Base-by-base conservation (phyloP, 1,139 yeast species). In the Ogataea hybrid region DNA sequence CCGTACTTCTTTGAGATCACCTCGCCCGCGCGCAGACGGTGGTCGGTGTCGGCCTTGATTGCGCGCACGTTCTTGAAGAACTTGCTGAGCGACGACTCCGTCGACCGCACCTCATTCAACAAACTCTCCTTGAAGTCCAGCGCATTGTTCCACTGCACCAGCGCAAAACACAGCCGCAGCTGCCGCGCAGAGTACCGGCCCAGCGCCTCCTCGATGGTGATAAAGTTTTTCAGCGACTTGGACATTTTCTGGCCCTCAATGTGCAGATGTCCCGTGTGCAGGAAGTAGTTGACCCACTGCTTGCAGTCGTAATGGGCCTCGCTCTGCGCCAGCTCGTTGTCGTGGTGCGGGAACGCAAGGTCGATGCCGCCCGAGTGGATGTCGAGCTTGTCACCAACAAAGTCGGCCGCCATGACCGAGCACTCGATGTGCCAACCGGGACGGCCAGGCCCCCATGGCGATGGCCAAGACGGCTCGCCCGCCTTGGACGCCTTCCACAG, bases 341-440 rank as follows among this genome's bases (percentile, higher is more conserved):
- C 99, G 66, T 92, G 99, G 63, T 92, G 99, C n/a, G 99, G 99
- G 71, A 92, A 94, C 23, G 97, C 96, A 58, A 92, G 75, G 66
- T 92, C 99, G 47, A 92, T 80, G 51, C 98, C 99, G 44, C 99
- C 98, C 17, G 96, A 83, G 63, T 92, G 99, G 53, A 92, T 88
- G 65, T 92, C 99, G 75, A 94, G 84, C 44, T 75, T 74, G 27
- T 77, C 67, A 1, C 97, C 97, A 32, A 86, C 73, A 36, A 89
- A 76, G 56, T 89, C 96, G 41, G 92, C 77, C 1, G 98, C 98
- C 99, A 92, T 92, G 12, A 92, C 98, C 6, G 97, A 89, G 73
- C 99, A 92, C 67, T 92, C 99, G 64, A 92, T 92, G 63, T 92
- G 99, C 99, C 99, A 92, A 2, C 99, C 99, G 3, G 99, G 99